Conservation (phyloP, 768 basidiomycete species). For the Lanmaoa rubissima region DNA sequence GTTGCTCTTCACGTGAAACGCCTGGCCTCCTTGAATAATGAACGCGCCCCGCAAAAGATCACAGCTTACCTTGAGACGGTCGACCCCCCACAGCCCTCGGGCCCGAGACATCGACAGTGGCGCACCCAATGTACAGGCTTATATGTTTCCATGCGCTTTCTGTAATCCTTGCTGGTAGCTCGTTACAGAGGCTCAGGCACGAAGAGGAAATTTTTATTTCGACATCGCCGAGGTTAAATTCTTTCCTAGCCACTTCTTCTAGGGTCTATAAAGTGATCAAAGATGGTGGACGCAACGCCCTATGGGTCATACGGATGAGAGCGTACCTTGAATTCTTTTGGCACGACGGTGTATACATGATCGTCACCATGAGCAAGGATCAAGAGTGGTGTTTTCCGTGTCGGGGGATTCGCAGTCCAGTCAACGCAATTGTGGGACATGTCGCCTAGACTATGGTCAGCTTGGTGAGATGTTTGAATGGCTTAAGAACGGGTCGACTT, state of each 20-base stretch:
- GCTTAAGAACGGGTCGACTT: background rate
- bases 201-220: constrained; percentile 16
- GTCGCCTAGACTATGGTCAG: background rate
- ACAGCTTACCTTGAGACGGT: constrained; percentile 1
- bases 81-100: background rate
- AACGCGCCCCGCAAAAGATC: background rate
- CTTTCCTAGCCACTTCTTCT: constrained; percentile 13
- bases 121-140: constrained; percentile 23
- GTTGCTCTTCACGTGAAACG: background rate
- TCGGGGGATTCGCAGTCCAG: constrained; percentile 23
- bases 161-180: constrained; percentile 23
- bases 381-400: constrained; percentile 18
- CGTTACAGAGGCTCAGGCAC: constrained; percentile 22
- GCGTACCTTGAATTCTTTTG: constrained; percentile 17
- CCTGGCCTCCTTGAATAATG: background rate
- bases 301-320: background rate
- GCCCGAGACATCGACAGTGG: constrained; percentile 8
- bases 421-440: constrained; percentile 30
- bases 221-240: constrained; percentile 21
- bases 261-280: constrained; percentile 9
- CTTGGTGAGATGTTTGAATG: background rate
- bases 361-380: constrained; percentile 17
- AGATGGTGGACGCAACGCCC: background rate
- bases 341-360: constrained; percentile 19
- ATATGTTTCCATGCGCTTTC: constrained; percentile 18